Evolutionary conservation across 2,329 filamentous ascomycete genomes (phyloP), one percentile per base, ranked within the genome.

Genomic region (Hysterium pulicare): DNA sequence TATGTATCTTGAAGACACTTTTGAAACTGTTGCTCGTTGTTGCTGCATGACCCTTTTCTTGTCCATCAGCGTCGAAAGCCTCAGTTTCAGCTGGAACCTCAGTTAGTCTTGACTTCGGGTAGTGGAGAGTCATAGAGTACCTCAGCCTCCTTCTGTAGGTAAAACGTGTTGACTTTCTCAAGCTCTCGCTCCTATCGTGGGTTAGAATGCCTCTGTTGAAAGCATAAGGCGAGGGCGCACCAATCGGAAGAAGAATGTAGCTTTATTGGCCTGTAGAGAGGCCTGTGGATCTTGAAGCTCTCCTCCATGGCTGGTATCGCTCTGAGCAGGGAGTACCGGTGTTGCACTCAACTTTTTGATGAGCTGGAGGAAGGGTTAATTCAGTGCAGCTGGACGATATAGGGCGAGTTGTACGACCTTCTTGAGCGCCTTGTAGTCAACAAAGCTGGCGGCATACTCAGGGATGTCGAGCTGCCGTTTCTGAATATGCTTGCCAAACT

Each of bases 401-500:
- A 33, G 26, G 35, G 30, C 30, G 17, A 39, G 42, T 43, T 42
- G 42, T 42, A 44, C 49, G 65, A 95, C 93, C 88, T 97, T 97
- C 72, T 98, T 98, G 57, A 98, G 77, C 47, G 90, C 90, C 74
- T 98, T 98, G 77, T 98, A 98, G 72, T 98, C 96, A 58, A 97
- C 90, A 67, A 98, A 98, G 71, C 90, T 96, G 52, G 91, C 90
- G 49, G 93, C 91, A 84, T 98, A 98, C 79, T 98, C 93, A 47
- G 93, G 93, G 47, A 98, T 90, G 69, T 98, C 93, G 62, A 98
- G 87, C 79, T 98, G 93, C 67, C 90, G 86, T 77, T 95, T 95
- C 76, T 97, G 93, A 56, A 98, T 95, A 68, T 96, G 89, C 77
- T 98, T 98, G 70, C 93, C 93, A 76, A 98, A 98, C 81, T 98